phyloP scores from a whole-genome alignment of 1,139 yeast species.

The Suhomyces wounanorum region DNA sequence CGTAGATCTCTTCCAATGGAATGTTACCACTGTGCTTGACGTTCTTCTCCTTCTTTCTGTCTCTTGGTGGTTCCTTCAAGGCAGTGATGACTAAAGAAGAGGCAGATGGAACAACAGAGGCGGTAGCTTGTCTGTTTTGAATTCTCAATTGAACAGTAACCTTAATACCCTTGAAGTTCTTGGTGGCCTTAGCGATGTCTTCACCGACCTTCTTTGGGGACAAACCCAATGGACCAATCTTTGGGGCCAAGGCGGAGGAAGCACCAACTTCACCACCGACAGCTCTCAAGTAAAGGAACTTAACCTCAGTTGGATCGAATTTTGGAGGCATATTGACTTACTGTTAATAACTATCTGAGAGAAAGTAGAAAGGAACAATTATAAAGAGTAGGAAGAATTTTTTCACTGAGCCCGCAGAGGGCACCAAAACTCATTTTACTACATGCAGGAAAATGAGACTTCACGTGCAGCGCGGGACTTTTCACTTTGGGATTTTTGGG shows the following conservation, averaged over 20 bases:
- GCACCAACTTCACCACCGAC: slow-evolving; percentile 99
- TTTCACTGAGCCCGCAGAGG: slow-evolving; percentile 9
- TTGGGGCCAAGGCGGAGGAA: slow-evolving; percentile 99
- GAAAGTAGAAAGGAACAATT: slow-evolving; percentile 6
- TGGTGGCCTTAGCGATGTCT: slow-evolving; percentile 99
- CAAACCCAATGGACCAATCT: slow-evolving; percentile 99
- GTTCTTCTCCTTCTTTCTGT: slow-evolving; percentile 99
- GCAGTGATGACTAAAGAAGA: slow-evolving; percentile 99
- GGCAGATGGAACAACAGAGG: slow-evolving; percentile 99
- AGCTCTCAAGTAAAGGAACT: slow-evolving; percentile 98
- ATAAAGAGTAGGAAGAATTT: slow-evolving; percentile 10
- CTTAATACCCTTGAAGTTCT: slow-evolving; percentile 98
- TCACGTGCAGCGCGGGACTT: not conserved
- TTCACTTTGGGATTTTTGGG: not conserved
- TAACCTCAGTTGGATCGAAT: slow-evolving; percentile 98
- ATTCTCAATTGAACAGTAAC: slow-evolving; percentile 98
- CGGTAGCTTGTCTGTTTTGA: slow-evolving; percentile 99
- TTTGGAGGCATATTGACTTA: slow-evolving; percentile 79
- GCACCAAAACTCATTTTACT: not conserved
- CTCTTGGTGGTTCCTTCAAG: slow-evolving; percentile 99
- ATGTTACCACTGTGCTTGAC: slow-evolving; percentile 99
- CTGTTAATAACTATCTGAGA: slow-evolving; percentile 13
- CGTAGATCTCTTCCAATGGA: slow-evolving; percentile 94
- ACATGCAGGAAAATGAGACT: slow-evolving; percentile 2
- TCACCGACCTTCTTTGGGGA: slow-evolving; percentile 99